Conservation (phyloP, 2,329 filamentous ascomycete species). For the Atkinsonella texensis region DNA sequence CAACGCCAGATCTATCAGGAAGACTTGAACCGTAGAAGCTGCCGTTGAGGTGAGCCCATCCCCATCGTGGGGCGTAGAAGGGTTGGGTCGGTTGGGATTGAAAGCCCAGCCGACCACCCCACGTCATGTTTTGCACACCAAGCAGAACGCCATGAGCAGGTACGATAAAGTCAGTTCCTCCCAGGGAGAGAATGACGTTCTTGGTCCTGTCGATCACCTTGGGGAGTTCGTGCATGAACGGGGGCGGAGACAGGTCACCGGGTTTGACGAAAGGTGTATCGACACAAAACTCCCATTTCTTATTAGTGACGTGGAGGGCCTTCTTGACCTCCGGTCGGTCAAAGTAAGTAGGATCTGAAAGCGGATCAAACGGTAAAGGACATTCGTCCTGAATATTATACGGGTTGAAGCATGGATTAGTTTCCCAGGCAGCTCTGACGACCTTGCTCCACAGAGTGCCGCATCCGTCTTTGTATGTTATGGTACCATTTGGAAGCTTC, state of each 20-base stretch:
- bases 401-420: conserved; percentile 71
- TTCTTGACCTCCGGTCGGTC: conserved; percentile 57
- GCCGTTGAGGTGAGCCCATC: conserved; percentile 30
- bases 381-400: conserved; percentile 65
- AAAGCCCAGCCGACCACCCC: conserved; percentile 61
- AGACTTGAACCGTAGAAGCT: conserved; percentile 27
- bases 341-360: conserved; percentile 69
- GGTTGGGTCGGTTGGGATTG: conserved; percentile 44
- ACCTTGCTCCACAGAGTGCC: conserved; percentile 44
- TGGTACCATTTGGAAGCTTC: conserved; percentile 17
- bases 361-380: conserved; percentile 55
- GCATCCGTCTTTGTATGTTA: conserved; percentile 34
- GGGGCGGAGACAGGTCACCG: conserved; percentile 25
- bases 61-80: conserved; percentile 49
- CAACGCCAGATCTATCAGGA: conserved; percentile 50
- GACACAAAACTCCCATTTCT: conserved; percentile 9
- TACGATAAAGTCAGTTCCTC: conserved; percentile 56
- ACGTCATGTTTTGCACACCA: conserved; percentile 72
- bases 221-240: conserved; percentile 47
- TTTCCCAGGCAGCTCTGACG: conserved; percentile 34
- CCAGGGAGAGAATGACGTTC: conserved; percentile 64
- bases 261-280: conserved; percentile 5
- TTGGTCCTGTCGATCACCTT: conserved; percentile 61
- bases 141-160: conserved; percentile 58
- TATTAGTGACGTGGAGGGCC: conserved; percentile 51